phyloP scores from a whole-genome alignment of 805 yeast species.

The Clavispora phyllophila region DNA sequence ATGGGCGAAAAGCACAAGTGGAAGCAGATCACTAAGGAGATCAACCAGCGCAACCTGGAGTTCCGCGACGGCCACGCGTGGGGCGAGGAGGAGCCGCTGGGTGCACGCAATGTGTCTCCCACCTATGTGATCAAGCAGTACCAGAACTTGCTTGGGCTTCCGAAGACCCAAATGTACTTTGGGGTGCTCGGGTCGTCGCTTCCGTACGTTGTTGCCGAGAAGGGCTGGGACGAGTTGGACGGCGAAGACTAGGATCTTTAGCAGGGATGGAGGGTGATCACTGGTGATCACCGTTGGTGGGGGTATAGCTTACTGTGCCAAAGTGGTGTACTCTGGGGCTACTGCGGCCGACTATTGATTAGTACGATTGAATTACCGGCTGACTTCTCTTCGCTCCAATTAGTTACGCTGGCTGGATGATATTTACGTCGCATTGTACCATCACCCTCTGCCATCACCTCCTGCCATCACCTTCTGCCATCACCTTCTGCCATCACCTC shows the following conservation, averaged over 20 bases:
- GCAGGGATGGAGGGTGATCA: too few species aligned
- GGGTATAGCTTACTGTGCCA: too few species aligned
- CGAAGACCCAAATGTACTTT: conserved; percentile 40
- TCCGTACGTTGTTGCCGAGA: conserved; percentile 43
- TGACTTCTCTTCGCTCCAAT: too few species aligned
- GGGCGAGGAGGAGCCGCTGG: background rate
- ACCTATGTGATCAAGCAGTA: conserved; percentile 53
- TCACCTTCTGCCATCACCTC: too few species aligned
- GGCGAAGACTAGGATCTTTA: background rate
- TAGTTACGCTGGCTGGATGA: too few species aligned
- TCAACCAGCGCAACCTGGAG: conserved; percentile 10
- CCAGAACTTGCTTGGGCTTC: conserved; percentile 50
- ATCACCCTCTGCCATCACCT: too few species aligned
- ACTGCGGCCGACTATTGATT: too few species aligned
- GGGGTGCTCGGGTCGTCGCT: conserved; percentile 47
- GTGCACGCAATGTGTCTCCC: conserved; percentile 40
- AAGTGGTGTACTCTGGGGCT: too few species aligned
- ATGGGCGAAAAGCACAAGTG: conserved; percentile 56
- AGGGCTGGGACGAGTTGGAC: conserved; percentile 38
- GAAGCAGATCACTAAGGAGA: conserved; percentile 47
- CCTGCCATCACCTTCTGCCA: too few species aligned
- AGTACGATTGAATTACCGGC: too few species aligned
- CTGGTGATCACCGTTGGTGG: too few species aligned
- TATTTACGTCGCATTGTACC: too few species aligned
- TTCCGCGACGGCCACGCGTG: background rate